Conservation (phyloP, 169 alveolate species). For the Theileria orientalis region DNA sequence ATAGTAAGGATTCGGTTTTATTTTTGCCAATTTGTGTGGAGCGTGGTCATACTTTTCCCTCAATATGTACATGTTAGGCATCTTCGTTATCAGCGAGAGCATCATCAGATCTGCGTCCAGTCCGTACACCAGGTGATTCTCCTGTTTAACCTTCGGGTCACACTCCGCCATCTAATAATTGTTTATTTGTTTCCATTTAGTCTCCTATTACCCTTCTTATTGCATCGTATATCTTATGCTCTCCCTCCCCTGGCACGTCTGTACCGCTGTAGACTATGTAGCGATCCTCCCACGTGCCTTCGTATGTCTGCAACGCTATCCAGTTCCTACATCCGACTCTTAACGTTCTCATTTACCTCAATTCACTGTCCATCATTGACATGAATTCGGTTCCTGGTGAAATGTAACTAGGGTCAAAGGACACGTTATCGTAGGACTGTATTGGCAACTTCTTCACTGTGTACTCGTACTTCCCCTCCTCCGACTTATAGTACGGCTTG, state of each 20-base stretch:
- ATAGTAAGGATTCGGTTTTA: constrained; percentile 51
- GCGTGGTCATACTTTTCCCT: constrained; percentile 55
- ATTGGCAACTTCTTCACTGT: constrained; percentile 83
- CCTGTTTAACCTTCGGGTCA: constrained; percentile 11
- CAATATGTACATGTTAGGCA: constrained; percentile 42
- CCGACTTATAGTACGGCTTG: constrained; percentile 49
- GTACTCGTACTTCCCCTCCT: constrained; percentile 31
- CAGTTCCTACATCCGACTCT: constrained; percentile 74
- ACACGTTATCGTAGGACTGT: constrained; percentile 47
- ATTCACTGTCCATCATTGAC: constrained; percentile 69
- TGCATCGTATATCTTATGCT: constrained; percentile 97
- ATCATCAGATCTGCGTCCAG: constrained; percentile 65
- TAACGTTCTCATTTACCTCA: constrained; percentile 77
- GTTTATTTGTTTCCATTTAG: not conserved
- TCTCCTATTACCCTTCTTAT: constrained; percentile 17
- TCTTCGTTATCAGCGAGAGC: constrained; percentile 45
- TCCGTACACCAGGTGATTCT: constrained; percentile 58
- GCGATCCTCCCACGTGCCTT: constrained; percentile 71
- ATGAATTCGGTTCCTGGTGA: constrained; percentile 99
- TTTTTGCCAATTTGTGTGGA: constrained; percentile 56
- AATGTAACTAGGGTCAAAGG: constrained; percentile 86
- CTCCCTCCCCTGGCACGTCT: constrained; percentile 99
- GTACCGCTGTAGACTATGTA: constrained; percentile 93
- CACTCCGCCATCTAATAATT: constrained; percentile 36
- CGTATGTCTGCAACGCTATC: constrained; percentile 53